phyloP scores from a whole-genome alignment of 192 early-diverging fungal genomes.

The Coemansia sp. region DNA sequence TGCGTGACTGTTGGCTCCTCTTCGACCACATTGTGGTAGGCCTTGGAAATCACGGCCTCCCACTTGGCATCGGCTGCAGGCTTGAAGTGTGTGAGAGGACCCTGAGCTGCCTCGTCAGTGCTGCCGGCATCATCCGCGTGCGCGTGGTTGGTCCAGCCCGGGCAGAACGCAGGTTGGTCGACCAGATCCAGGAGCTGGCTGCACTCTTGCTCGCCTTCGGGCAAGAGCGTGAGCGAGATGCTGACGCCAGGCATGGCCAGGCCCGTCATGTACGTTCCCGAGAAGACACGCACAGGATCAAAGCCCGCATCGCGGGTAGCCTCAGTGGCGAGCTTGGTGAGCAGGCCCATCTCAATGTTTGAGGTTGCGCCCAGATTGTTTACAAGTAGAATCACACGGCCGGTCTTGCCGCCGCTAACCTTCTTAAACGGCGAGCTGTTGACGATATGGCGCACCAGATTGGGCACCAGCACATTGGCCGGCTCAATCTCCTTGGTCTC shows the following conservation, averaged over 20 bases:
- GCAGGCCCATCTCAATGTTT: constrained; percentile 66
- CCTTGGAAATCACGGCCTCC: constrained; percentile 50
- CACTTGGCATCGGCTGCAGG: constrained; percentile 46
- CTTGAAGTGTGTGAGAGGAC: constrained; percentile 17
- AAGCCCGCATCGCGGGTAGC: constrained; percentile 31
- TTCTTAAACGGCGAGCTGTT: constrained; percentile 46
- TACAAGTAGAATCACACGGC: constrained; percentile 63
- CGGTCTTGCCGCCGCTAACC: constrained; percentile 10
- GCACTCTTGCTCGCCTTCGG: constrained; percentile 35
- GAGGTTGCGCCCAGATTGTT: constrained; percentile 84
- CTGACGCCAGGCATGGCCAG: constrained; percentile 81
- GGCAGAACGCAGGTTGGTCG: constrained; percentile 58
- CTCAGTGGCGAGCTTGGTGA: constrained; percentile 69
- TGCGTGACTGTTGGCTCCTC: constrained; percentile 62
- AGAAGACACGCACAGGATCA: constrained; percentile 57
- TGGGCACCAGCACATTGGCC: constrained; percentile 52
- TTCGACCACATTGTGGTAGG: constrained; percentile 51
- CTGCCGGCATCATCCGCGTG: constrained; percentile 41
- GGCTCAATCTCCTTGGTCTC: constrained; percentile 53
- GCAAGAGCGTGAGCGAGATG: constrained; percentile 64
- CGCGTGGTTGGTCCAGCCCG: constrained; percentile 63
- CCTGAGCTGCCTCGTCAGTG: constrained; percentile 34
- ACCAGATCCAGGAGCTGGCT: constrained; percentile 49
- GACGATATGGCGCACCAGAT: constrained; percentile 58
- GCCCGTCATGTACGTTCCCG: constrained; percentile 76